These are phyloP conservation scores for Colletotrichum sp. DNA, from an alignment of 2,329 filamentous ascomycete genomes.

Conservation along the genomic window DNA sequence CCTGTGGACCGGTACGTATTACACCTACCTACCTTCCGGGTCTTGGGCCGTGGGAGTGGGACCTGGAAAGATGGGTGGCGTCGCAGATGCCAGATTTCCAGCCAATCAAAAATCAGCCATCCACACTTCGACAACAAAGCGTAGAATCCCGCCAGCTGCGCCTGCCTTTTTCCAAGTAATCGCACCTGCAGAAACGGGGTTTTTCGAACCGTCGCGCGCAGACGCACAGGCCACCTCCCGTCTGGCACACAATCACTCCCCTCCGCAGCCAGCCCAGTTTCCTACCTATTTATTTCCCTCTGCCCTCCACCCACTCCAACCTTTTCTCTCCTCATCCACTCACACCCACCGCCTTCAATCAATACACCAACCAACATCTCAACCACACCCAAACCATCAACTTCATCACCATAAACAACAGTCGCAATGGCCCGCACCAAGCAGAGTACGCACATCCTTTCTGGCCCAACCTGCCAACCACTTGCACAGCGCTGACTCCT, in stretches of 20 bases:
- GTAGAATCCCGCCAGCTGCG: not conserved
- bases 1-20: not conserved
- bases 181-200: conserved; percentile 15
- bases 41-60: not conserved
- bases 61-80: conserved; percentile 17
- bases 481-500: not conserved
- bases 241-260: conserved; percentile 27
- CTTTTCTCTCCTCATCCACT: conserved; percentile 38
- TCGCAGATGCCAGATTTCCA: conserved; percentile 13
- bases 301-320: conserved; percentile 26
- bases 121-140: conserved; percentile 7
- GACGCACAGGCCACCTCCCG: conserved; percentile 19
- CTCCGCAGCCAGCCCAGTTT: conserved; percentile 34
- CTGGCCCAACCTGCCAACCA: too few relatives aligned
- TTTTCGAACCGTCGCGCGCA: conserved; percentile 7
- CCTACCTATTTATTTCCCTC: conserved; percentile 31
- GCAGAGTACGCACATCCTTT: conserved; percentile 47
- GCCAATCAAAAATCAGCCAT: conserved; percentile 24
- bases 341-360: conserved; percentile 39
- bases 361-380: conserved; percentile 29
- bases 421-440: conserved; percentile 68
- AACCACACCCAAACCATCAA: conserved; percentile 31
- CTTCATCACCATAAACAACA: conserved; percentile 33
- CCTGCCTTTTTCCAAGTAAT: conserved; percentile 8
- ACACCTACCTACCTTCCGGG: not conserved